These are phyloP conservation scores for Lupinus albus DNA, from an alignment of 306 rosid genomes.

Conservation along the genomic window DNA sequence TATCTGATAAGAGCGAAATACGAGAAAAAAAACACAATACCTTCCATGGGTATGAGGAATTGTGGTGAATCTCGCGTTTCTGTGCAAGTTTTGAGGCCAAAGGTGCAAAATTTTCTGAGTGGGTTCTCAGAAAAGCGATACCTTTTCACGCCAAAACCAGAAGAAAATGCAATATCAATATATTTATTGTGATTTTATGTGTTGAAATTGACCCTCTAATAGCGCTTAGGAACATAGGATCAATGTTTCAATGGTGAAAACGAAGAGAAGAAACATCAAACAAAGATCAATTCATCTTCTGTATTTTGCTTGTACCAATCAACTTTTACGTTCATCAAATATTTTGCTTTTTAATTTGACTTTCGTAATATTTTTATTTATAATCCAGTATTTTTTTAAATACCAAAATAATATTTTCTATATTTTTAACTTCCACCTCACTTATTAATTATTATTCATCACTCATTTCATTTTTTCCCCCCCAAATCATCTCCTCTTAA, in stretches of 20 bases:
- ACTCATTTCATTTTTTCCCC: too few species aligned
- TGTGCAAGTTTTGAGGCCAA: conserved; percentile 36
- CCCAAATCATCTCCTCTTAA: too few species aligned
- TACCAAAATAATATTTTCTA: too few species aligned
- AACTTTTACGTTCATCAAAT: conserved; percentile 26
- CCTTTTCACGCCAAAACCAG: conserved; percentile 42
- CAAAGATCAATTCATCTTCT: conserved; percentile 21
- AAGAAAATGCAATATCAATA: conserved; percentile 33
- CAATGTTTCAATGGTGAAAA: conserved; percentile 42
- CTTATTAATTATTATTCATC: too few species aligned
- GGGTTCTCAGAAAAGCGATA: conserved; percentile 47
- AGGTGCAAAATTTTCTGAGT: conserved; percentile 32
- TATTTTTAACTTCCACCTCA: too few species aligned
- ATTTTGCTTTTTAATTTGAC: too few species aligned
- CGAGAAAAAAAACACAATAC: conserved; percentile 45
- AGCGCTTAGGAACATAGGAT: conserved; percentile 31
- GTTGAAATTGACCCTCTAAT: conserved; percentile 42
- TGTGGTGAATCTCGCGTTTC: conserved; percentile 30
- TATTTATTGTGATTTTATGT: conserved; percentile 7
- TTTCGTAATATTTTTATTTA: too few species aligned
- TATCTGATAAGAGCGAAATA: conserved; percentile 34
- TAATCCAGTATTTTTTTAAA: too few species aligned
- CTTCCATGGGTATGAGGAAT: conserved; percentile 70
- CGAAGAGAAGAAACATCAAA: conserved; percentile 26
- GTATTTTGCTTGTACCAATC: conserved; percentile 49